phyloP scores from a whole-genome alignment of 306 rosid genomes.

The Myrica gale region DNA sequence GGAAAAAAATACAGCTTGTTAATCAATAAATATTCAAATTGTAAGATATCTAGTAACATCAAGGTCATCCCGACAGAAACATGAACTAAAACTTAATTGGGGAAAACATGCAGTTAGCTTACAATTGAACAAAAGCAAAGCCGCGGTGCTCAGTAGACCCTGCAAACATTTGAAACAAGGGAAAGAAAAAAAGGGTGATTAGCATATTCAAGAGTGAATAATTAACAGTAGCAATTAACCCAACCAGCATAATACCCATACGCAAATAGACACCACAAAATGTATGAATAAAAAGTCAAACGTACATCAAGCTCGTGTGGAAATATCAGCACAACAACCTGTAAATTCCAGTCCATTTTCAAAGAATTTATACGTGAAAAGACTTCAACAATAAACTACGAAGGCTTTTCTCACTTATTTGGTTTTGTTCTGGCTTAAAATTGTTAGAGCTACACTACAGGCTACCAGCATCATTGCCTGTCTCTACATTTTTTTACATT shows the following conservation, averaged over 20 bases:
- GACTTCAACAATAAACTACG: neutral
- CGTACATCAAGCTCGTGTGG: neutral
- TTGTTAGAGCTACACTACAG: neutral
- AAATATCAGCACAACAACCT: neutral
- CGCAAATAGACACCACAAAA: neutral
- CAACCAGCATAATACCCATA: neutral
- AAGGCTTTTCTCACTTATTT: neutral
- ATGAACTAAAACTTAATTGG: neutral
- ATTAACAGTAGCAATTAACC: neutral
- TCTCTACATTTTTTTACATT: neutral
- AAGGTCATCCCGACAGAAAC: neutral
- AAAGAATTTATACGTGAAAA: neutral
- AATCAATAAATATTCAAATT: neutral
- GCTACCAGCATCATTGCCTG: neutral
- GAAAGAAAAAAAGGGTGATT: neutral
- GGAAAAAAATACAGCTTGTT: too few species aligned
- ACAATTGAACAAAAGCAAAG: slow-evolving; percentile 81
- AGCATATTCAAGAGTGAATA: neutral
- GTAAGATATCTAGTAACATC: neutral
- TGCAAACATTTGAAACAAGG: slow-evolving; percentile 35
- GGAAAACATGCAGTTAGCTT: slow-evolving; percentile 32
- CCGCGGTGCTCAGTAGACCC: slow-evolving; percentile 86
- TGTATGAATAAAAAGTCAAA: neutral
- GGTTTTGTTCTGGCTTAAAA: neutral
- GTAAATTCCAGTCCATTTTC: neutral